Base-by-base conservation (phyloP, 75 land plant species). In the Pinus tabuliformis region DNA sequence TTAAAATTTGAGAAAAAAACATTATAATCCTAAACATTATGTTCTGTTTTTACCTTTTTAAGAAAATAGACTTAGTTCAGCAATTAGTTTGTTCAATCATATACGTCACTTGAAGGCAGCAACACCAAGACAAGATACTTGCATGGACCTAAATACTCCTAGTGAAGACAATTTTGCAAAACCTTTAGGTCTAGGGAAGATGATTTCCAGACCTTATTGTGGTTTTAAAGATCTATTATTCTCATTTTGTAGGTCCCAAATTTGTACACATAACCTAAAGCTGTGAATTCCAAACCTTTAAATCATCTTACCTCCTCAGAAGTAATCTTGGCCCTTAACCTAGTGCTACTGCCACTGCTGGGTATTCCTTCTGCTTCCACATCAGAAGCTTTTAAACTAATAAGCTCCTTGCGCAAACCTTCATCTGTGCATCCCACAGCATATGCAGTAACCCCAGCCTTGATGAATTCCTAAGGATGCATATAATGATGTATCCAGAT, bases 391-490 rank as follows among this genome's bases (percentile, higher is more conserved):
- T 85, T 88, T 77, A 94, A 74, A 68, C 80, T 80, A 66, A 76
- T 73, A 2, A 94, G 91, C 75, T 94, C 97, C 64, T 85, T 87
- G 66, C 92, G 87, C 59, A 94, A 75, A 16, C 92, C 95, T 76
- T 94, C 97, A 66, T 88, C 95, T 20, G 97, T 94, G 74, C 97
- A 94, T 49, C 97, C 97, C 70, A 94, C 80, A n/a, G 94, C 95
- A 87, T 94, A 94, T 73, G 97, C 97, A 71, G 84, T 94, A 52
- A 94, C 97, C 56, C 91, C 97, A 75, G 97, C 97, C 81, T 77
- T 79, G 61, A 94, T 90, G 73, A 94, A 94, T 66, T 94, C 95
- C 97, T 94, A 81, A 74, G 24, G 45, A 62, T 22, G 58, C 73
- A 14, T 15, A 75, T 11, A 28, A 18, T 28, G 73, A 30, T 64